Evolutionary conservation across 129 eudicot species (phyloP), one percentile per base, ranked within the genome.

Genomic region (Flaveria sonorensis): DNA sequence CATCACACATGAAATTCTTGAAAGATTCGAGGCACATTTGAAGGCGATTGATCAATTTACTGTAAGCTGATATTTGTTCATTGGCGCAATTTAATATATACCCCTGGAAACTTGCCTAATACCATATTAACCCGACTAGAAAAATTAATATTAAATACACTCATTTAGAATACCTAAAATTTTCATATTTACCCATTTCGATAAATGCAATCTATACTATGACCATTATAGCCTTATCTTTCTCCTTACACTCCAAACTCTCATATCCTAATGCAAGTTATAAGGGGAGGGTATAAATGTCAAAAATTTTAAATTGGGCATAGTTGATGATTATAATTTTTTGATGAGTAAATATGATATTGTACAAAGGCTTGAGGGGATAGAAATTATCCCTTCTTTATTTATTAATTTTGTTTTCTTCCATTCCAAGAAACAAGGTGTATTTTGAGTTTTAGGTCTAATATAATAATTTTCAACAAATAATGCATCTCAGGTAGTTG

Each of bases 21-120:
- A 93, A 86, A 85, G 97, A 87, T 81, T 93, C 7, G 98, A 93
- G 88, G 98, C 98, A 26, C 98, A 90, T 84, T 52, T 93, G 79
- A 87, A 81, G 85, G 98, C 98, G 5, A 68, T 57, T 71, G 96
- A 82, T 77, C 98, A 90, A 48, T 90, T 88, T 78, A 90, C 88
- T 84, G 98, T 93, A 83, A 18, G 88, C 50, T 59, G 76, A 23
- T 74, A 62, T 76, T 18, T 72, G 66, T 55, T 67, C 16, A 16
- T 76, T 64, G 67, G 15, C 32, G 30, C 36, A 20, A 59, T 20
- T 59, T 59, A 19, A 21, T 59, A 59, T 23, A 59, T 59, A 21
- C 16, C 24, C 28, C 62, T 59, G 7, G 30, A 59, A 59, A 59
- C 65, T 59, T 21, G 65, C 65, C 12, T 59, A 21, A 59, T 21